Evolutionary conservation across 2,329 filamentous ascomycete genomes (phyloP).

Genomic region (Seiridium cupressi): DNA sequence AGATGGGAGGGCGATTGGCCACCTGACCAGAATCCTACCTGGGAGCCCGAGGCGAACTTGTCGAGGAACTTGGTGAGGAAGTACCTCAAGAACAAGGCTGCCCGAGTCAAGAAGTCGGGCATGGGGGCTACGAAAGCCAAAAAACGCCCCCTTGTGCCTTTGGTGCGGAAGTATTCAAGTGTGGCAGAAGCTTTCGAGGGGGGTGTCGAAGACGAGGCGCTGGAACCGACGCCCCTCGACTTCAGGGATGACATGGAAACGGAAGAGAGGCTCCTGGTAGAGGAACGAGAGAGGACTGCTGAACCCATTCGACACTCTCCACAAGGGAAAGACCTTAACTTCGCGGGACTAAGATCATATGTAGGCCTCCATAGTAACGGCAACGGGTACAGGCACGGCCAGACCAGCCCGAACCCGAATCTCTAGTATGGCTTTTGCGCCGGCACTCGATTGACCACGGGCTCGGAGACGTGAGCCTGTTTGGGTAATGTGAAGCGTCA

Average conservation of each 20-base stretch:
- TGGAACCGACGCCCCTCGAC: background rate
- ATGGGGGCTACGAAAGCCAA: constrained; percentile 7
- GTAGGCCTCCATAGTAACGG: background rate
- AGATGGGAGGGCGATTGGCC: constrained; percentile 59
- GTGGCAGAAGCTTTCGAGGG: constrained; percentile 32
- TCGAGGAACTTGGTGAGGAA: constrained; percentile 35
- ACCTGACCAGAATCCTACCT: constrained; percentile 52
- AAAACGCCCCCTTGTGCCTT: constrained; percentile 18
- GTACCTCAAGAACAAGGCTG: constrained; percentile 35
- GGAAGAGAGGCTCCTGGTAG: constrained; percentile 8
- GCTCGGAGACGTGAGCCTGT: background rate
- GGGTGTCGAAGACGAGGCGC: constrained; percentile 13
- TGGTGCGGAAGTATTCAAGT: constrained; percentile 28
- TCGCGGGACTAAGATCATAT: background rate
- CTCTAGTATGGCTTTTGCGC: background rate
- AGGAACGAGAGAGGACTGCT: background rate
- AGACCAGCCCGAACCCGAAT: background rate
- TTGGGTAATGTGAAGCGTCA: too few species aligned
- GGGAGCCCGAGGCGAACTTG: constrained; percentile 56
- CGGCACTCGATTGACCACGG: background rate
- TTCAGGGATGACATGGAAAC: background rate
- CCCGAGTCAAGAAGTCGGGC: background rate
- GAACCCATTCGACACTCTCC: background rate
- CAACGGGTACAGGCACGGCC: background rate
- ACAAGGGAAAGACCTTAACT: background rate